phyloP scores from a whole-genome alignment of 495 filamentous ascomycete species.

The Aspergillus asperescens region DNA sequence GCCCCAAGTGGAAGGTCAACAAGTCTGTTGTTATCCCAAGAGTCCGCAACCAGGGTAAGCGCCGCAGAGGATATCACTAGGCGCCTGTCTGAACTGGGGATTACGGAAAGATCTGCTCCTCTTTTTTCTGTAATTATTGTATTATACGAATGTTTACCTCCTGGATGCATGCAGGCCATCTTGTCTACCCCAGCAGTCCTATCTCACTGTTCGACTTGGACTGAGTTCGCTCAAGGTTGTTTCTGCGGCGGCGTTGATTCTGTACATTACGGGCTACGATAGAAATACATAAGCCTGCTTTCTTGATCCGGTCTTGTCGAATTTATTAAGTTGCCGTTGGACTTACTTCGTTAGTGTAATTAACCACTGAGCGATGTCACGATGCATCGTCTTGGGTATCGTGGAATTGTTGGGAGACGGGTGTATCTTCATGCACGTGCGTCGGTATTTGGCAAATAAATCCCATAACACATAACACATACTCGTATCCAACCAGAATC shows the following conservation, averaged over 20 bases:
- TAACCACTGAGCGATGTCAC: no score
- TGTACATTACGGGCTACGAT: slow-evolving; percentile 17
- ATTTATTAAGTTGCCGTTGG: no score
- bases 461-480: background rate
- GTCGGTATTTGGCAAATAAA: background rate
- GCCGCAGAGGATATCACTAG: slow-evolving; percentile 46
- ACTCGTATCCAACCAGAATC: no score
- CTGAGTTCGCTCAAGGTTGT: slow-evolving; percentile 2
- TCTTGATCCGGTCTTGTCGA: no score
- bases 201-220: background rate
- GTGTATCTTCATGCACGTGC: background rate
- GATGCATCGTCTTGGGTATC: background rate
- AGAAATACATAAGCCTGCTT: background rate
- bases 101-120: background rate
- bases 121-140: slow-evolving; percentile 16
- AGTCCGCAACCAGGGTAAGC: slow-evolving; percentile 71
- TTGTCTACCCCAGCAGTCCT: background rate
- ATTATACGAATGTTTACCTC: slow-evolving; percentile 25
- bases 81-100: background rate
- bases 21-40: slow-evolving; percentile 73
- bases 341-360: no score
- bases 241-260: slow-evolving; percentile 18
- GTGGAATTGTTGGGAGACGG: background rate
- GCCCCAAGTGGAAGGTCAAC: slow-evolving; percentile 70
- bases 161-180: slow-evolving; percentile 3